phyloP scores from a whole-genome alignment of 2,329 filamentous ascomycete species.

The Raffaelea deltoideospora region DNA sequence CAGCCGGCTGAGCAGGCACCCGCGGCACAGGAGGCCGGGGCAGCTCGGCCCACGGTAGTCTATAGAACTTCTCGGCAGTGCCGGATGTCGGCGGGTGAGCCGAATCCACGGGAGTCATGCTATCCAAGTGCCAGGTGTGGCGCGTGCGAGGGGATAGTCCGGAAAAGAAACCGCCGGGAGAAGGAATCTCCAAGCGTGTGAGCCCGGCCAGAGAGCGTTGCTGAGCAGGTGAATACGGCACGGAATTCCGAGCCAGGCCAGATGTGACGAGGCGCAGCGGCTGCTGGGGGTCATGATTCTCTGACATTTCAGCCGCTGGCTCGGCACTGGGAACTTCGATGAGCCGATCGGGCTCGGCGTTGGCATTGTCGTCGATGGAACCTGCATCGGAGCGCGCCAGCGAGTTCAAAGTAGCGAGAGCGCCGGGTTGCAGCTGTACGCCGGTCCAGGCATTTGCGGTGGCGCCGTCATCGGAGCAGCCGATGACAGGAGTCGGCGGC shows the following conservation, averaged over 20 bases:
- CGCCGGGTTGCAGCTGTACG: conserved; percentile 62
- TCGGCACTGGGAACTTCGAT: conserved; percentile 30
- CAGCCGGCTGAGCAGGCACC: conserved; percentile 11
- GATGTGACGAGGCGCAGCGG: conserved; percentile 33
- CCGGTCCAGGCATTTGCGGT: conserved; percentile 48
- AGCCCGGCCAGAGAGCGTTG: conserved; percentile 53
- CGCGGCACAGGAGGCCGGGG: conserved; percentile 18
- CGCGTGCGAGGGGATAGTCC: conserved; percentile 62
- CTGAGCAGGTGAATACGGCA: conserved; percentile 30
- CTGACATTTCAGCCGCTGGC: conserved; percentile 22
- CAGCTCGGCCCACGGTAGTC: conserved; percentile 55
- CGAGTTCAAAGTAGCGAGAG: conserved; percentile 65
- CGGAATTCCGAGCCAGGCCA: conserved; percentile 16
- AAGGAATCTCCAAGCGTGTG: conserved; percentile 75
- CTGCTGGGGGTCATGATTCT: conserved; percentile 38
- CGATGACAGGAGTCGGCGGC: conserved; percentile 67
- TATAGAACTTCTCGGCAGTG: conserved; percentile 86
- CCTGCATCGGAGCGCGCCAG: conserved; percentile 43
- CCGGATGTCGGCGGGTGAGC: conserved; percentile 62
- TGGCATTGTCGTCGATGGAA: conserved; percentile 40
- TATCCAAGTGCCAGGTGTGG: conserved; percentile 62
- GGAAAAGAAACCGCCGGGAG: conserved; percentile 82
- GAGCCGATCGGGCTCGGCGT: conserved; percentile 41
- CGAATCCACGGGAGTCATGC: conserved; percentile 32
- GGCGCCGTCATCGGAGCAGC: conserved; percentile 36